Conservation (phyloP, 306 rosid species). For the Quercus gilva region DNA sequence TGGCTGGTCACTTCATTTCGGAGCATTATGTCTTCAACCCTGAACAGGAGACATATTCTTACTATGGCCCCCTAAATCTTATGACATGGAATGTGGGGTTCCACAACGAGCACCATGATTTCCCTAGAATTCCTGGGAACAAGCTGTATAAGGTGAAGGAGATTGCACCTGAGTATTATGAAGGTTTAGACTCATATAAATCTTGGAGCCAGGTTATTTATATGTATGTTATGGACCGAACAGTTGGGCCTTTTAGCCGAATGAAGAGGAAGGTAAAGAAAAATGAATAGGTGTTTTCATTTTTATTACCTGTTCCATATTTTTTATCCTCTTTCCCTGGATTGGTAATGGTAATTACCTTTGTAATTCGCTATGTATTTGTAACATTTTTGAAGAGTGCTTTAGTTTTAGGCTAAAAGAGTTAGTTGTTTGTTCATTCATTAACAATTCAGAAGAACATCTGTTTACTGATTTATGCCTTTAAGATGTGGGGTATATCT, state of each 20-base stretch:
- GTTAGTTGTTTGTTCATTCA: slow-evolving; percentile 24
- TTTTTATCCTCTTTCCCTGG: neutral
- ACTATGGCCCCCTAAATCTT: slow-evolving; percentile 84
- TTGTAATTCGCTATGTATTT: neutral
- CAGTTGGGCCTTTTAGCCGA: slow-evolving; percentile 87
- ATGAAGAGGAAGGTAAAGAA: slow-evolving; percentile 78
- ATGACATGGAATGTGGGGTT: slow-evolving; percentile 88
- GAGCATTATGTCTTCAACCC: slow-evolving; percentile 91
- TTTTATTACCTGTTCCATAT: slow-evolving; percentile 2
- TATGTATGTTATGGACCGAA: slow-evolving; percentile 76
- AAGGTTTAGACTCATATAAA: slow-evolving; percentile 54
- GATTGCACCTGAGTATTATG: slow-evolving; percentile 78
- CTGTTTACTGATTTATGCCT: neutral
- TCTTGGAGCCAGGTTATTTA: slow-evolving; percentile 83
- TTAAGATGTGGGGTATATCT: neutral
- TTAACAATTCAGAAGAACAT: neutral
- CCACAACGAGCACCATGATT: slow-evolving; percentile 94
- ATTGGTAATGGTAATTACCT: neutral
- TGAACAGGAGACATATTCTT: slow-evolving; percentile 88
- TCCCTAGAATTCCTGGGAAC: slow-evolving; percentile 82
- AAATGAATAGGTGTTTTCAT: slow-evolving; percentile 40
- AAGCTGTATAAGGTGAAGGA: slow-evolving; percentile 89
- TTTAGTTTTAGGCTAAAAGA: slow-evolving; percentile 29
- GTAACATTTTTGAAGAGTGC: slow-evolving; percentile 12
- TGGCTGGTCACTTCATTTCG: slow-evolving; percentile 97